Base-by-base conservation (phyloP, 2,329 filamentous ascomycete genomes). In the Claviceps purpurea region DNA sequence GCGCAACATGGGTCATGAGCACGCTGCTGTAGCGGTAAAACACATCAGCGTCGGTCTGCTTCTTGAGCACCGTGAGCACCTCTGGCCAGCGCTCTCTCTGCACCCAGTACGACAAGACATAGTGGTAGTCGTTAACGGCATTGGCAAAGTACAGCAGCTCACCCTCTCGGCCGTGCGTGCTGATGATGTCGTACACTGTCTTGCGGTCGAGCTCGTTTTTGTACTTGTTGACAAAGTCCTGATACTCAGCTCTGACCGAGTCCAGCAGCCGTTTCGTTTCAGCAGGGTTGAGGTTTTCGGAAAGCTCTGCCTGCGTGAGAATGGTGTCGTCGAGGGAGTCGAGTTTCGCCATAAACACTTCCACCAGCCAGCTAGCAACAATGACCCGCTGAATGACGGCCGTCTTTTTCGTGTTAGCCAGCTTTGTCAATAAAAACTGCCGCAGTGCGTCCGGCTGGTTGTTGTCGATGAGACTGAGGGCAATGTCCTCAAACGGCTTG, bases 11-110 rank as follows among this genome's bases (percentile, higher is more conserved):
- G 16, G 83, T 85, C 85, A 98, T 95, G 47, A 98, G 77, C n/a
- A 97, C 90, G 61, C 85, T 95, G 72, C 89, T 93, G 67, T 97
- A 96, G 56, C 88, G 85, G 73, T 97, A 97, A 69, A 97, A 98
- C 46, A 95, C 87, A 49, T 95, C 89, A 0, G 88, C 81, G 49
- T 95, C 87, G 5, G 84, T 95, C 69, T 98, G 93, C 67, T 87
- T 89, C 71, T 96, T 95, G 50, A 98, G 75, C 42, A 97, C 89
- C 52, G 81, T 79, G 58, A 98, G 73, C 2, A 89, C 89, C 60
- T 96, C 89, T 4, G 73, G 70, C 93, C 93, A 98, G 60, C 87
- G 81, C 69, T 97, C 93, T 54, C 91, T 79, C 68, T 97, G 93
- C 18, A 97, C 85, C 93, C 93, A 98, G 68, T 98, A 98, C 10